Evolutionary conservation across 129 eudicot genomes (phyloP).

Genomic region (Apium graveolens): DNA sequence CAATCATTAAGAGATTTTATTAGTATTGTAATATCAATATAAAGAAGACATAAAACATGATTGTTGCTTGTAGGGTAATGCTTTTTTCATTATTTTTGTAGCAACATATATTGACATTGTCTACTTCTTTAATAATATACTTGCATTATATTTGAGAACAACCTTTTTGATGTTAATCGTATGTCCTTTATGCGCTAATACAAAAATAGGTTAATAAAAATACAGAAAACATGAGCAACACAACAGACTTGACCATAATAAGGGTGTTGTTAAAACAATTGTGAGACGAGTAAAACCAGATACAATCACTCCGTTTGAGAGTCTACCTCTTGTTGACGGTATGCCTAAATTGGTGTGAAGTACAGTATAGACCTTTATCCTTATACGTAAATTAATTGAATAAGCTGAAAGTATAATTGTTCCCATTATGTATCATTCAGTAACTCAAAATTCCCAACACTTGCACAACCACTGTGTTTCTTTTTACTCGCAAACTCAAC

Average conservation of each 20-base stretch:
- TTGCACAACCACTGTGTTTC: too few species aligned
- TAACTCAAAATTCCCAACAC: too few species aligned
- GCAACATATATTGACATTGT: background rate
- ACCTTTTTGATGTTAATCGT: background rate
- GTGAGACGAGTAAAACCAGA: slow-evolving; percentile 70
- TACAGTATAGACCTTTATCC: background rate
- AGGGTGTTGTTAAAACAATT: slow-evolving; percentile 84
- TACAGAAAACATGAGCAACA: slow-evolving; percentile 51
- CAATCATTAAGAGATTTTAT: background rate
- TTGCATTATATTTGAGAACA: background rate
- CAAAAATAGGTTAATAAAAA: slow-evolving; percentile 23
- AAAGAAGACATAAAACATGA: background rate
- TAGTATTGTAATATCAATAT: background rate
- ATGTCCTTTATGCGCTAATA: background rate
- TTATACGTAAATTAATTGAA: background rate
- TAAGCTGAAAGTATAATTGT: background rate
- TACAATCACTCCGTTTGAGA: slow-evolving; percentile 78
- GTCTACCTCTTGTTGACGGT: slow-evolving; percentile 93
- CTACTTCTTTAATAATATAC: background rate
- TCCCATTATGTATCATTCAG: too few species aligned
- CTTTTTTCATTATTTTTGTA: background rate
- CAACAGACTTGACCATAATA: slow-evolving; percentile 82
- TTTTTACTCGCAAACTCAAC: too few species aligned
- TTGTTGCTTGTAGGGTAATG: background rate
- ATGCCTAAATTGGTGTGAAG: slow-evolving; percentile 4